phyloP scores from a whole-genome alignment of 306 rosid species.

The Vicia sativa region DNA sequence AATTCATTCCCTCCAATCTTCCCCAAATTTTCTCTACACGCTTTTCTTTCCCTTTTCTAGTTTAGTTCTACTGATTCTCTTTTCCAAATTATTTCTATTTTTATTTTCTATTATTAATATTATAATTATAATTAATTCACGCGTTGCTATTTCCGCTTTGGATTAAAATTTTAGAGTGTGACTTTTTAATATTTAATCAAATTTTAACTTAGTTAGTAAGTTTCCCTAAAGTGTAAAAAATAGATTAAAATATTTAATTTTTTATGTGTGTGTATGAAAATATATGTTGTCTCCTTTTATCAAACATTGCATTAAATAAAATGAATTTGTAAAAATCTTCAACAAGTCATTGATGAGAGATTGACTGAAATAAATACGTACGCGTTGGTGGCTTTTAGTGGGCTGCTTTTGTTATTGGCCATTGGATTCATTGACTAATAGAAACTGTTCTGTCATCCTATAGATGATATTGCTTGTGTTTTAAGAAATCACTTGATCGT shows the following conservation, averaged over 20 bases:
- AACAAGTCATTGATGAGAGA: not conserved
- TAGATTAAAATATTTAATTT: too few relatives aligned
- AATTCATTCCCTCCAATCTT: slow-evolving; percentile 38
- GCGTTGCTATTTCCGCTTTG: slow-evolving; percentile 9
- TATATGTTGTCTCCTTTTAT: not conserved
- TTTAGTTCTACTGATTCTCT: not conserved
- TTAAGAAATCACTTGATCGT: too few relatives aligned
- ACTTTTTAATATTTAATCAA: not conserved
- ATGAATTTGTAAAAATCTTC: not conserved
- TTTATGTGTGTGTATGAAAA: not conserved
- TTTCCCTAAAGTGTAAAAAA: not conserved
- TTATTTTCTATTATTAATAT: not conserved
- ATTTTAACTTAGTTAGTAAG: not conserved
- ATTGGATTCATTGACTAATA: slow-evolving; percentile 25
- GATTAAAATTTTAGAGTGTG: not conserved
- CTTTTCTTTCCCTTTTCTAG: not conserved
- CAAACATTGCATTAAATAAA: not conserved
- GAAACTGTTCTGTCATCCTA: not conserved
- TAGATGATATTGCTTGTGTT: not conserved
- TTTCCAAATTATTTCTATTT: not conserved
- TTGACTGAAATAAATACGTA: not conserved
- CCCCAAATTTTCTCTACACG: not conserved
- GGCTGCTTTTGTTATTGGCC: not conserved
- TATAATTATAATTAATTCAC: not conserved
- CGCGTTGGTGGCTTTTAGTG: not conserved